Percentiles rank a stretch among this genome's conserved stretches.
These are phyloP conservation scores for Pseudogymnoascus sp. DNA, from an alignment of 2,329 filamentous ascomycete genomes.

Conservation along the genomic window DNA sequence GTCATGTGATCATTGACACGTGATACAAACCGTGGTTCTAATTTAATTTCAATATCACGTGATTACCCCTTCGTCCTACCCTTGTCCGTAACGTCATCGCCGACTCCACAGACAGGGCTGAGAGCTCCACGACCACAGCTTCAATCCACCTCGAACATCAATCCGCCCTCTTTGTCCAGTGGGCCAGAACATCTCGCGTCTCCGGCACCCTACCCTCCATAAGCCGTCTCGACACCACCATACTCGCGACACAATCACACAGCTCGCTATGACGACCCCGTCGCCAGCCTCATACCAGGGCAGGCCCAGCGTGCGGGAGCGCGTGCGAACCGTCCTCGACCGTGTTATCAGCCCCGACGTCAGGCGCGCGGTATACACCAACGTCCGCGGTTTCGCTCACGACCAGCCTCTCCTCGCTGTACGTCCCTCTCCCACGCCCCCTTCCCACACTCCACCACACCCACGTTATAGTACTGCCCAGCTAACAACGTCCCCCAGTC, in stretches of 20 bases:
- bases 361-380: slow-evolving; percentile 51
- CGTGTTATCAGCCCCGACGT: slow-evolving; percentile 53
- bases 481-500: slow-evolving; percentile 41
- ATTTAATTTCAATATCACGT: neutral
- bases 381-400: slow-evolving; percentile 49
- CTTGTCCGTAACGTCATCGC: neutral
- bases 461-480: neutral
- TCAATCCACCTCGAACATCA: neutral
- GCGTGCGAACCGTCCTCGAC: slow-evolving; percentile 35
- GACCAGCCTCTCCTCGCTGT: slow-evolving; percentile 66
- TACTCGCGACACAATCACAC: neutral
- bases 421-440: slow-evolving; percentile 29
- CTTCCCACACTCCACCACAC: neutral
- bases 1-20: neutral
- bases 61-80: neutral
- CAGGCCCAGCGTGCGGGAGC: slow-evolving; percentile 3
- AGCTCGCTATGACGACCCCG: neutral
- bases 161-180: neutral
- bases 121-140: neutral
- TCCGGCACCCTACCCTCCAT: neutral
- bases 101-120: neutral
- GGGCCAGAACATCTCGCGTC: neutral
- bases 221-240: neutral
- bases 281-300: slow-evolving; percentile 4
- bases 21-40: neutral